phyloP scores from a whole-genome alignment of 768 basidiomycete genomes.

The Termitomyces titanicus region DNA sequence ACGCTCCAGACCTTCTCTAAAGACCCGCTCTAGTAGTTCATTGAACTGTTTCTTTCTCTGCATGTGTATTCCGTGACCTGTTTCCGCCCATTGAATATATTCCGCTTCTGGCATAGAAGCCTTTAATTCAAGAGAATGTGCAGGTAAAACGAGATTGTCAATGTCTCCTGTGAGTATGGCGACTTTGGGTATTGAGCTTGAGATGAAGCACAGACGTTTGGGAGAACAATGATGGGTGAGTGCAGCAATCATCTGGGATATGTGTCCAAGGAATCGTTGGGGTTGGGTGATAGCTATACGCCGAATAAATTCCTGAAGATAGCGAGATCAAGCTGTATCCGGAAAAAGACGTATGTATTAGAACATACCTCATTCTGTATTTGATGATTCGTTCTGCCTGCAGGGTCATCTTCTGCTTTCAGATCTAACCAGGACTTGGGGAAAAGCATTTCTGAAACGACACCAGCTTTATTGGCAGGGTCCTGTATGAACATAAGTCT shows the following conservation, averaged over 20 bases:
- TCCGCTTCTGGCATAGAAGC: conserved; percentile 58
- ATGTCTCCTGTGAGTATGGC: conserved; percentile 64
- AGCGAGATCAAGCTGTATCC: not conserved
- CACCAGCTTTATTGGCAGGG: conserved; percentile 41
- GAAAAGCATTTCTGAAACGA: conserved; percentile 56
- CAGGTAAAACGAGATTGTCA: conserved; percentile 53
- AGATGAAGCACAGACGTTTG: conserved; percentile 44
- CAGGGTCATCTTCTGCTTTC: conserved; percentile 45
- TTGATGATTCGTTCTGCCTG: conserved; percentile 62
- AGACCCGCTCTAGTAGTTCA: conserved; percentile 49
- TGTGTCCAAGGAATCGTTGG: conserved; percentile 54
- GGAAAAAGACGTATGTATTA: not conserved
- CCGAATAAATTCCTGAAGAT: conserved; percentile 36
- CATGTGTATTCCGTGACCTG: conserved; percentile 59
- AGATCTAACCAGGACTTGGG: conserved; percentile 58
- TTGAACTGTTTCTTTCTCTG: conserved; percentile 54
- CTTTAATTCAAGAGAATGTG: conserved; percentile 51
- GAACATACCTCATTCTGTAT: conserved; percentile 49
- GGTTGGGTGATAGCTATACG: conserved; percentile 51
- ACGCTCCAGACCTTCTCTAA: conserved; percentile 43
- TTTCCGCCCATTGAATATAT: conserved; percentile 52
- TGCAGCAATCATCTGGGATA: conserved; percentile 73
- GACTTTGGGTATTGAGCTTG: conserved; percentile 59
- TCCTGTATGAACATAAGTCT: conserved; percentile 42
- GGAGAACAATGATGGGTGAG: conserved; percentile 58